phyloP scores from a whole-genome alignment of 164 flowering plant genomes.

The Chloranthus sessilifolius region DNA sequence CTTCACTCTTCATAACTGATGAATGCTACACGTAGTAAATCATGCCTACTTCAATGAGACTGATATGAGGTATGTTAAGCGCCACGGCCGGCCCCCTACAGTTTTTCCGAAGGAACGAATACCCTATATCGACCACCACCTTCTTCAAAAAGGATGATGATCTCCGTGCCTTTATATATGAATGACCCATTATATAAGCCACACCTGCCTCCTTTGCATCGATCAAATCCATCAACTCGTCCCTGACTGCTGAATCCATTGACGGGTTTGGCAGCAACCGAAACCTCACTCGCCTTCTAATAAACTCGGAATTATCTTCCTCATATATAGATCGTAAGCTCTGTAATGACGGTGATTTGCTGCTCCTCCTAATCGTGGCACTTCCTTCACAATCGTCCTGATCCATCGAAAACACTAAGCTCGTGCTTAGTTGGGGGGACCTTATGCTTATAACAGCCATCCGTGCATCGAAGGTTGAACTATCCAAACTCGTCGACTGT shows the following conservation, averaged over 20 bases:
- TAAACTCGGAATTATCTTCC: constrained; percentile 27
- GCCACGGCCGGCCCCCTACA: constrained; percentile 53
- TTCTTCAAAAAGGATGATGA: constrained; percentile 44
- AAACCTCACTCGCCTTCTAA: constrained; percentile 36
- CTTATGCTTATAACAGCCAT: constrained; percentile 47
- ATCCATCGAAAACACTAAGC: constrained; percentile 23
- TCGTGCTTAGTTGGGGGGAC: constrained; percentile 15
- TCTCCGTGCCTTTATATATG: constrained; percentile 42
- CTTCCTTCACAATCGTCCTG: constrained; percentile 12
- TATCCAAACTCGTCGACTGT: constrained; percentile 33
- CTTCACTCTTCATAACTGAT: too few relatives aligned
- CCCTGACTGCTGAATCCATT: constrained; percentile 31
- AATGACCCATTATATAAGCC: constrained; percentile 49
- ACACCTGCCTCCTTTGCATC: constrained; percentile 46
- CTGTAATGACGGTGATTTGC: constrained; percentile 32
- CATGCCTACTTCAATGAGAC: constrained; percentile 52
- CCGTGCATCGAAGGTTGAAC: constrained; percentile 32
- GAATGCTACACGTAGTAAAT: constrained; percentile 45
- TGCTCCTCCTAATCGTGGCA: constrained; percentile 16
- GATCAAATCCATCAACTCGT: constrained; percentile 40
- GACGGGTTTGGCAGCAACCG: constrained; percentile 23
- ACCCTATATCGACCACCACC: constrained; percentile 38
- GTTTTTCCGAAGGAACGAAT: constrained; percentile 47
- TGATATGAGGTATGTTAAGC: constrained; percentile 47
- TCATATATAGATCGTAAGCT: constrained; percentile 28